Percentiles rank a stretch among this genome's conserved stretches.
Evolutionary conservation across 2,329 filamentous ascomycete species (phyloP).

Genomic region (Diaporthe vexans): DNA sequence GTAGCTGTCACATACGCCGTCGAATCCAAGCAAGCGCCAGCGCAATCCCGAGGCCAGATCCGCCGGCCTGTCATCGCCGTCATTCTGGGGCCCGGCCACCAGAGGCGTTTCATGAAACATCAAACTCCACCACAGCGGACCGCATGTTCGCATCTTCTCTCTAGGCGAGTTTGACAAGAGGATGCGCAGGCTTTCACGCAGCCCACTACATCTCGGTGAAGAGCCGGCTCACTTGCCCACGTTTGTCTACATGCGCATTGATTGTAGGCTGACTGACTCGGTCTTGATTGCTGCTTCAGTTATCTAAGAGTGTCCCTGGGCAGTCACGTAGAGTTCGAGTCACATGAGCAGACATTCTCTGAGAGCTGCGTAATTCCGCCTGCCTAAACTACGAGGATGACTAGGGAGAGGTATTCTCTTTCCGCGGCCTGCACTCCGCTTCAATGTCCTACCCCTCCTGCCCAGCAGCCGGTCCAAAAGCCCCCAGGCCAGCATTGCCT

Average conservation of each 20-base stretch:
- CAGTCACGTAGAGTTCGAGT: background rate
- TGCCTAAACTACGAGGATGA: slow-evolving; percentile 19
- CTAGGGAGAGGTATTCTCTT: slow-evolving; percentile 13
- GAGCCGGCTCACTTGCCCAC: background rate
- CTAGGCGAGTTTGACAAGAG: too few species aligned
- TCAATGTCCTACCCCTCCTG: slow-evolving; percentile 31
- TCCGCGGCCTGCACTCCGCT: slow-evolving; percentile 43
- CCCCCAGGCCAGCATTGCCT: slow-evolving; percentile 3
- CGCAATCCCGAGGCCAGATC: slow-evolving; percentile 1
- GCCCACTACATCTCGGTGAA: background rate
- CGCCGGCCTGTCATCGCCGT: slow-evolving; percentile 18
- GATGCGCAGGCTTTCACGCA: background rate
- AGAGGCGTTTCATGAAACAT: slow-evolving; percentile 9
- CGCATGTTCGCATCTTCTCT: background rate
- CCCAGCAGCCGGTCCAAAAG: slow-evolving; percentile 13
- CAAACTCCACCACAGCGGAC: background rate
- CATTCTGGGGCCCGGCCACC: background rate
- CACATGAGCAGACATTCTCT: background rate
- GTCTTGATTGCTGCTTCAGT: background rate
- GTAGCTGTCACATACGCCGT: too few species aligned
- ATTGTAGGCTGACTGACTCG: background rate
- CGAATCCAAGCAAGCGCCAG: background rate
- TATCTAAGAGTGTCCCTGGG: too few species aligned
- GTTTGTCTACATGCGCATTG: background rate
- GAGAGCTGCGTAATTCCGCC: slow-evolving; percentile 29